Base-by-base conservation (phyloP, 2,329 filamentous ascomycete species). In the Aspergillus cejpii region DNA sequence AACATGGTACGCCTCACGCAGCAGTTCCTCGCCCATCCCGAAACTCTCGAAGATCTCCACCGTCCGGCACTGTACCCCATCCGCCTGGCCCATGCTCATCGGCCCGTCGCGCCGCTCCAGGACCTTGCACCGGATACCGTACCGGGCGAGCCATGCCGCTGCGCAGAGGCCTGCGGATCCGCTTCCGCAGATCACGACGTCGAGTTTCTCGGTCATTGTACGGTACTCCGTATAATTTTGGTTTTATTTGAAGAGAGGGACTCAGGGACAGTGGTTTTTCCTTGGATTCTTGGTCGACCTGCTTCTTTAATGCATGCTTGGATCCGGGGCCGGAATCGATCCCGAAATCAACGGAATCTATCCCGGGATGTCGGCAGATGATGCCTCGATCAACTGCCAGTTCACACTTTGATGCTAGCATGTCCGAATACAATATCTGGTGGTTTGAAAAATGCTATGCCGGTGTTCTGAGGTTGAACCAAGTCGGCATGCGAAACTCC, bases 21-120 rank as follows among this genome's bases (percentile, higher is more conserved):
- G 68, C 21, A 83, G 64, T 14, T 72, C 65, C 37, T 78, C 76
- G 1, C 72, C 69, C 3, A 82, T 69, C 1, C 71, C 75, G 24
- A 81, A 78, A 36, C 74, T 77, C 54, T 82, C 78, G 40, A 81
- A 79, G 17, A 83, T 73, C 58, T 83, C 79, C 11, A 81, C 77
- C 0, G 78, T 80, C 1, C 78, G 76, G 44, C 74, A 77, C 60
- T 81, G 77, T 14, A 80, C 75, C 1, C 79, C 78, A 48, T 85
- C 81, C 11, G 81, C 82, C 61, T 84, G 79, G 2, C 80, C 81
- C 37, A 74, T 69, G 31, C 69, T 56, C 39, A 84, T 68, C 0
- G 77, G 78, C 0, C 78, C 79, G 3, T 63, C 47, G 4, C 77
- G 73, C 5, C 70, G 71, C 53, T 85, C 81, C 1, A 84, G 66